A percentile compares a stretch with the other conserved stretches of the same genome.
phyloP scores from a whole-genome alignment of 225 moss, liverwort and hornwort species.

The Ulota crispa region DNA sequence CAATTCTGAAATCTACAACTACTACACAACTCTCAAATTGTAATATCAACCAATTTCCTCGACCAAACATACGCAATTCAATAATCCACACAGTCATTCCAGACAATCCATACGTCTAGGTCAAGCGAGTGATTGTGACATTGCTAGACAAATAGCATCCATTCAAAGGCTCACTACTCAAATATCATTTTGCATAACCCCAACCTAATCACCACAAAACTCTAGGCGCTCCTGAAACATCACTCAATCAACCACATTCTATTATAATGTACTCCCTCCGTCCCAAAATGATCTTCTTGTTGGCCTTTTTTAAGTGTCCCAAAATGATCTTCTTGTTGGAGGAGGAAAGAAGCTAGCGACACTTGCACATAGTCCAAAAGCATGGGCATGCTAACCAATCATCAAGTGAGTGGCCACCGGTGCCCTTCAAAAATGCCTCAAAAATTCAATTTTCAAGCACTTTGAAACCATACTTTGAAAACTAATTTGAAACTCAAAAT shows the following conservation, averaged over 20 bases:
- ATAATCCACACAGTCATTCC: not conserved
- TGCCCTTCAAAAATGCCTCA: no score
- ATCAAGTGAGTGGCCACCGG: no score
- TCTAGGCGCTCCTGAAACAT: constrained; percentile 2
- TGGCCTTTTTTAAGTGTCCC: no score
- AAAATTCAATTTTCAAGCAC: no score
- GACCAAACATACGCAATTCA: not conserved
- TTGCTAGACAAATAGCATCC: not conserved
- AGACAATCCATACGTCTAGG: not conserved
- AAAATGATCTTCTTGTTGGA: no score
- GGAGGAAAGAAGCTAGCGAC: no score
- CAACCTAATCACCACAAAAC: not conserved
- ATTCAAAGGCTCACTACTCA: not conserved
- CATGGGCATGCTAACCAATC: no score
- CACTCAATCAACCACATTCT: not conserved
- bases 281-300: no score
- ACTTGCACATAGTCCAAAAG: no score
- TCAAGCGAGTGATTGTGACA: not conserved
- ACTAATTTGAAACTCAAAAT: no score
- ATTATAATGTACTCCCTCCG: not conserved
- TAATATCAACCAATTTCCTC: not conserved
- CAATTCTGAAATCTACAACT: not conserved
- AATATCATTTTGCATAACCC: not conserved
- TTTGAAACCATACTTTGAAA: no score
- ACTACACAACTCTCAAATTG: not conserved